These are phyloP conservation scores for Populus hybrid DNA, from an alignment of 441 rosid species.

Conservation along the genomic window DNA sequence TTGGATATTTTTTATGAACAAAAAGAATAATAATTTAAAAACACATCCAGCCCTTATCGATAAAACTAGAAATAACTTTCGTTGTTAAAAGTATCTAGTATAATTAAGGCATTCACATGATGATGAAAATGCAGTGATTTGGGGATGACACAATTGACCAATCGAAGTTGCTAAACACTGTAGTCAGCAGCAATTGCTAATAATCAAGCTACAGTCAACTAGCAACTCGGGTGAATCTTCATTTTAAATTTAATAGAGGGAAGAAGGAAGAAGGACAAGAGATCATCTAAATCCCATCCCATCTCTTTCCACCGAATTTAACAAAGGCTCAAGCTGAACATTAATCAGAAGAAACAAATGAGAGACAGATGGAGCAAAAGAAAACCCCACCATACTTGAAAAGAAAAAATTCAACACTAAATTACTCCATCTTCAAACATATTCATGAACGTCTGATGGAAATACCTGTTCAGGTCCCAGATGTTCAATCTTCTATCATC, in stretches of 20 bases:
- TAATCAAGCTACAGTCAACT: neutral
- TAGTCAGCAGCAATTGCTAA: neutral
- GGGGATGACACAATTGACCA: neutral
- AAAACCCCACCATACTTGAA: neutral
- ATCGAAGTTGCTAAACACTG: neutral
- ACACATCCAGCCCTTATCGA: neutral
- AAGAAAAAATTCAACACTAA: neutral
- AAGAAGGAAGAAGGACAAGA: neutral
- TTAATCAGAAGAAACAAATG: neutral
- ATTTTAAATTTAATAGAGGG: neutral
- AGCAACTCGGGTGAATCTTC: neutral
- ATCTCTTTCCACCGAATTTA: neutral
- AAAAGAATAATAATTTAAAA: no score
- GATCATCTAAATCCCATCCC: neutral
- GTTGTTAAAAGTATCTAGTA: neutral
- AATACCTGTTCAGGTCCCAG: constrained; percentile 89
- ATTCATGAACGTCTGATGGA: neutral
- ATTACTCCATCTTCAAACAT: neutral
- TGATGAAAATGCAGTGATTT: neutral
- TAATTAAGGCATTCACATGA: neutral
- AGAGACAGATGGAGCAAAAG: neutral
- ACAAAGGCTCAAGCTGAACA: neutral
- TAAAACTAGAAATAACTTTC: neutral
- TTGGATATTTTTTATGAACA: no score
- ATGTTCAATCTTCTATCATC: constrained; percentile 87